These are phyloP conservation scores for Tetrapyrgos nigripes DNA, from an alignment of 1,284 basidiomycete genomes.

Conservation along the genomic window DNA sequence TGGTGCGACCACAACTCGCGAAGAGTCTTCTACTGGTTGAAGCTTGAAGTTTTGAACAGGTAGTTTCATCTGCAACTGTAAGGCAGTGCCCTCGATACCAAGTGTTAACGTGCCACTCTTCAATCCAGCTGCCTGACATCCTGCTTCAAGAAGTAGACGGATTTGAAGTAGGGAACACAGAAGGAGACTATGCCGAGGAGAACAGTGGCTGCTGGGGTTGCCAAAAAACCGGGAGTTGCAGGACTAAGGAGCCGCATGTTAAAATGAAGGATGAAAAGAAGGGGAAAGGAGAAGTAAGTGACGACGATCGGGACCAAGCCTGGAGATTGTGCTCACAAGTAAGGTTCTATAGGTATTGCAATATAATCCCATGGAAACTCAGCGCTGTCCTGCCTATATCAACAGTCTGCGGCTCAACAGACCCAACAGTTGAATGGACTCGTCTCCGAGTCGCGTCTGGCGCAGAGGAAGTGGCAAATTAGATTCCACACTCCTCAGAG, in stretches of 20 bases:
- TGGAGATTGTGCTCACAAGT: no score
- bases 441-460: no score
- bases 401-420: no score
- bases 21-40: no score
- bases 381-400: no score
- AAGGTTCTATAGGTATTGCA: no score
- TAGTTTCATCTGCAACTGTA: constrained; percentile 57
- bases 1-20: no score
- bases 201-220: constrained; percentile 76
- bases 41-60: constrained; percentile 78
- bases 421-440: no score
- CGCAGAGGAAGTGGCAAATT: no score
- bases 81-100: constrained; percentile 86
- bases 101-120: constrained; percentile 75
- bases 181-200: constrained; percentile 86
- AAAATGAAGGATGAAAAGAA: background rate
- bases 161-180: constrained; percentile 70
- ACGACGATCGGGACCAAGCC: background rate
- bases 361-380: no score
- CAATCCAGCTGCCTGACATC: constrained; percentile 41
- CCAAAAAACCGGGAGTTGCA: constrained; percentile 85
- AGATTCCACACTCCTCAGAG: no score
- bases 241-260: constrained; percentile 69
- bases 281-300: background rate
- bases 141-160: background rate